phyloP scores from a whole-genome alignment of 768 basidiomycete species.

The Trichaptum fuscoviolaceum region DNA sequence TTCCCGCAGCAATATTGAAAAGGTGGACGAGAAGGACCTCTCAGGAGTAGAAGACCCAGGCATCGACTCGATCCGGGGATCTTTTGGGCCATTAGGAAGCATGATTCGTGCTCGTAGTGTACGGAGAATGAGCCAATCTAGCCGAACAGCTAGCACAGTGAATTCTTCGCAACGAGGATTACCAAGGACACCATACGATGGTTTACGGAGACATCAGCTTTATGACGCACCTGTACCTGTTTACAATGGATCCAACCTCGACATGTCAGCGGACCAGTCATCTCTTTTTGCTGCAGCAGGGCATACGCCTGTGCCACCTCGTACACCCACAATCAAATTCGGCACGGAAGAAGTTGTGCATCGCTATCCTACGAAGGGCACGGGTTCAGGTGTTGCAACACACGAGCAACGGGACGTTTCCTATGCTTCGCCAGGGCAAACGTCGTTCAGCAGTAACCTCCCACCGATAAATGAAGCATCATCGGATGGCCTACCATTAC shows the following conservation, averaged over 20 bases:
- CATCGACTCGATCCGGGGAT: constrained; percentile 86
- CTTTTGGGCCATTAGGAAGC: constrained; percentile 87
- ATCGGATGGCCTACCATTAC: constrained; percentile 8
- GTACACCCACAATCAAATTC: constrained; percentile 67
- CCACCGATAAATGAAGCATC: constrained; percentile 13
- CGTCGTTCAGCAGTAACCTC: constrained; percentile 20
- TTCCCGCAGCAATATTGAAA: constrained; percentile 65
- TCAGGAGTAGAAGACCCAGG: constrained; percentile 82
- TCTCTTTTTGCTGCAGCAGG: constrained; percentile 23
- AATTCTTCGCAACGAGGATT: constrained; percentile 15
- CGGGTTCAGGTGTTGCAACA: constrained; percentile 33
- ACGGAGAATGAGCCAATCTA: constrained; percentile 23
- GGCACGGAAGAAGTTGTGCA: constrained; percentile 69
- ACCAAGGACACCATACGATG: constrained; percentile 27
- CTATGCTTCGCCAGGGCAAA: constrained; percentile 16
- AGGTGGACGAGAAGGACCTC: constrained; percentile 52
- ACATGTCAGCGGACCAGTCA: constrained; percentile 28
- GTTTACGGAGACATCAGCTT: constrained; percentile 74
- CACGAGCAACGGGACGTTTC: constrained; percentile 42
- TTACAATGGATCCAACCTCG: constrained; percentile 35
- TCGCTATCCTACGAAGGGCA: constrained; percentile 59
- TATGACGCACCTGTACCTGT: constrained; percentile 82
- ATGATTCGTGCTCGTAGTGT: constrained; percentile 52
- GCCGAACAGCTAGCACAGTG: constrained; percentile 20
- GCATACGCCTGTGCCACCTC: constrained; percentile 12